A percentile compares a stretch with the other conserved stretches of the same genome.
Conservation (phyloP, 371 early-diverging fungal genomes). For the Capniomyces stellatus region DNA sequence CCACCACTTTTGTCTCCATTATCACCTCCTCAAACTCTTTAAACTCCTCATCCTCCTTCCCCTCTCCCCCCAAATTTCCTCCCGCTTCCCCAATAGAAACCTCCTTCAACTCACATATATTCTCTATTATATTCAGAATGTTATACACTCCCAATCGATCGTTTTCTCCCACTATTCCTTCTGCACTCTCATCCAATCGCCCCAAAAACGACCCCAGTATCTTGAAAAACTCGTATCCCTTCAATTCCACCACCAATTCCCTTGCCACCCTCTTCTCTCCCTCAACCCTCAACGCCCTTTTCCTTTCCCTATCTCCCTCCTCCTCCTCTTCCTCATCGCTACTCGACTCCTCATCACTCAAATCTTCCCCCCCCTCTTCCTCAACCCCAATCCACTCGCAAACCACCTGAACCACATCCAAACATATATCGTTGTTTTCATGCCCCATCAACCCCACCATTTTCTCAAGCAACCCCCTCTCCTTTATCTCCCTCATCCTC, state of each 20-base stretch:
- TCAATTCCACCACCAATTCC: not conserved
- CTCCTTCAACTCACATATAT: slow-evolving; percentile 47
- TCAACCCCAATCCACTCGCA: slow-evolving; percentile 73
- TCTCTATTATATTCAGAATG: slow-evolving; percentile 70
- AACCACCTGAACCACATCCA: slow-evolving; percentile 64
- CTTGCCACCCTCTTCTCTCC: slow-evolving; percentile 11
- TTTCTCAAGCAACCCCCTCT: slow-evolving; percentile 40
- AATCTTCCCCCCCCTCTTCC: slow-evolving; percentile 60
- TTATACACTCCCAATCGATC: slow-evolving; percentile 79
- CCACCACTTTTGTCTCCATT: not conserved
- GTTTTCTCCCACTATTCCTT: slow-evolving; percentile 20
- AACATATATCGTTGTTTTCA: slow-evolving; percentile 83
- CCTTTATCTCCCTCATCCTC: slow-evolving; percentile 43
- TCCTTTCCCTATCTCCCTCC: slow-evolving; percentile 29
- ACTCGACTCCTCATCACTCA: slow-evolving; percentile 56
- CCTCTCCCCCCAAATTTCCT: not conserved
- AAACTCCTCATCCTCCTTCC: not conserved
- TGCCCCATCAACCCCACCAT: slow-evolving; percentile 63
- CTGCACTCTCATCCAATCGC: slow-evolving; percentile 58
- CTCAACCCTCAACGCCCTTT: slow-evolving; percentile 40
- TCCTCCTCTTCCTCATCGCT: slow-evolving; percentile 36
- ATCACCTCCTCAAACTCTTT: not conserved
- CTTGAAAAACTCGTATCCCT: not conserved
- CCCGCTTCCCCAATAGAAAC: not conserved
- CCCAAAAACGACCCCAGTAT: slow-evolving; percentile 59